These are phyloP conservation scores for Coemansia sp. DNA, from an alignment of 192 early-diverging fungal species.

Conservation along the genomic window DNA sequence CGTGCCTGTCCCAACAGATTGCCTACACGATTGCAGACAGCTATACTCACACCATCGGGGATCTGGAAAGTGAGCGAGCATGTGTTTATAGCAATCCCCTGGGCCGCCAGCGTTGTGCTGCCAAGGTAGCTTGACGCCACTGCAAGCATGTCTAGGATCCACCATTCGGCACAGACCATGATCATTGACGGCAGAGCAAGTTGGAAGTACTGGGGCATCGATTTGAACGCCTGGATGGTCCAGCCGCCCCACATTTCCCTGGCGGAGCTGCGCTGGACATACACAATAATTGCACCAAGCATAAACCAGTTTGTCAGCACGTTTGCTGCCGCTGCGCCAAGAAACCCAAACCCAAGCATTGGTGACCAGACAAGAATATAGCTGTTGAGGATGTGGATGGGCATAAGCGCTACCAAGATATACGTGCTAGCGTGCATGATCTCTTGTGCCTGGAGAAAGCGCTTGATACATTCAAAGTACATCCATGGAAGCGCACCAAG, in stretches of 20 bases:
- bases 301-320: slow-evolving; percentile 76
- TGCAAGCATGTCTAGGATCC: slow-evolving; percentile 53
- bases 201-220: slow-evolving; percentile 56
- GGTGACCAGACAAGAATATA: slow-evolving; percentile 80
- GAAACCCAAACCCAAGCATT: slow-evolving; percentile 66
- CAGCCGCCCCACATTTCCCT: slow-evolving; percentile 70
- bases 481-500: slow-evolving; percentile 75
- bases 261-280: slow-evolving; percentile 59
- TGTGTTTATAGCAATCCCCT: slow-evolving; percentile 60
- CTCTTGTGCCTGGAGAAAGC: slow-evolving; percentile 87
- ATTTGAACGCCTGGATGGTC: slow-evolving; percentile 44
- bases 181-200: slow-evolving; percentile 74
- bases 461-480: slow-evolving; percentile 81
- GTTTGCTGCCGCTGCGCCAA: slow-evolving; percentile 83
- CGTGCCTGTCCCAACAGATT: slow-evolving; percentile 54
- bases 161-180: slow-evolving; percentile 75
- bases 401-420: slow-evolving; percentile 67
- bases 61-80: slow-evolving; percentile 56
- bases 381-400: slow-evolving; percentile 72
- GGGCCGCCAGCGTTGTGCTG: slow-evolving; percentile 58
- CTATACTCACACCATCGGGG: slow-evolving; percentile 59
- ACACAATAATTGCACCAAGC: slow-evolving; percentile 62
- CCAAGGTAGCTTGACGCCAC: slow-evolving; percentile 60
- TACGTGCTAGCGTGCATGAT: slow-evolving; percentile 83
- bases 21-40: slow-evolving; percentile 57